phyloP scores from a whole-genome alignment of 495 filamentous ascomycete species.

The Rostrohypoxylon terebratum region DNA sequence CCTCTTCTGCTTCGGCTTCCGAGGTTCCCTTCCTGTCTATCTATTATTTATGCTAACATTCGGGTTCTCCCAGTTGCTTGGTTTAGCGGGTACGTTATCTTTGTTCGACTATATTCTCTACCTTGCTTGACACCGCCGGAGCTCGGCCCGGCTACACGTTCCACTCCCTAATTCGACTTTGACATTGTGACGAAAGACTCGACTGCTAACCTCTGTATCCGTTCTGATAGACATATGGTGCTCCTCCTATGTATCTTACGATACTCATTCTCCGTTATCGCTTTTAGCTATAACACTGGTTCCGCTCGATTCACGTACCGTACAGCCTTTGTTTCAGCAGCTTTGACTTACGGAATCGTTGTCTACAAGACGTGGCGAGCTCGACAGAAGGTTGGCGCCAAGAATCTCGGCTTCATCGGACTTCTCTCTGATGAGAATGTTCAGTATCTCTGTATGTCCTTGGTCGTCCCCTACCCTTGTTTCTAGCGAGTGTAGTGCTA shows the following conservation, averaged over 20 bases:
- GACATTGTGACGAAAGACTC: constrained; percentile 9
- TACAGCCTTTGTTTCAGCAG: constrained; percentile 86
- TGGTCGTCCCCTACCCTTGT: neutral
- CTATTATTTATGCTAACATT: constrained; percentile 48
- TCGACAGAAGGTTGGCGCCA: constrained; percentile 73
- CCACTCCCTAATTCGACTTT: constrained; percentile 1
- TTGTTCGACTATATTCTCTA: constrained; percentile 8
- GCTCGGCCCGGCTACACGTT: constrained; percentile 7
- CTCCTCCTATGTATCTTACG: constrained; percentile 84
- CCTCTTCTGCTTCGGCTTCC: constrained; percentile 7
- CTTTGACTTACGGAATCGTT: constrained; percentile 95
- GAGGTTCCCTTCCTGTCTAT: constrained; percentile 3
- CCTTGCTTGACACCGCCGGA: constrained; percentile 14
- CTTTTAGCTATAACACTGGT: constrained; percentile 80
- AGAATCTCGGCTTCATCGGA: constrained; percentile 67
- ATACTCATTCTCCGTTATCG: constrained; percentile 83
- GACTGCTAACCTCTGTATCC: constrained; percentile 24
- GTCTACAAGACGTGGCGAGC: constrained; percentile 98
- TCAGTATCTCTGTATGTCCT: constrained; percentile 88
- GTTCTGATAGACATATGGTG: constrained; percentile 74
- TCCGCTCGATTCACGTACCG: constrained; percentile 87
- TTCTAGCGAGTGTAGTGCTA: constrained; percentile 10
- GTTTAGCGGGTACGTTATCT: constrained; percentile 86
- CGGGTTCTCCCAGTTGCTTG: constrained; percentile 66
- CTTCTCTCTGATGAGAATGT: constrained; percentile 92